phyloP scores from a whole-genome alignment of 2,329 filamentous ascomycete species.

The Trichoderma hamatum region DNA sequence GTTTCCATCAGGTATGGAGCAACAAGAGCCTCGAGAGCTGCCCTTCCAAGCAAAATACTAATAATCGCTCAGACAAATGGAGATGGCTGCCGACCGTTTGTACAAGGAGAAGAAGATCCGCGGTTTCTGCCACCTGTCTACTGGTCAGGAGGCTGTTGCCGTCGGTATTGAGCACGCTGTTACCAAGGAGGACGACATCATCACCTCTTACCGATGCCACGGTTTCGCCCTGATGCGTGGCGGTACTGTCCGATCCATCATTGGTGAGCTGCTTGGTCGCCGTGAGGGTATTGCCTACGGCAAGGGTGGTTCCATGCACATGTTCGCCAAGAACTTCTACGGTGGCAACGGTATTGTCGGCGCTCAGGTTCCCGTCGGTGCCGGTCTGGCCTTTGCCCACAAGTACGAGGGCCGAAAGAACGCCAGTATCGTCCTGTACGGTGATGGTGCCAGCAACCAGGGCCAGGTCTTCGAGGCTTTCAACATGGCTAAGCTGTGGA shows the following conservation, averaged over 20 bases:
- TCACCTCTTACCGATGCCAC: constrained; percentile 99
- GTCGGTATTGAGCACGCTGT: constrained; percentile 97
- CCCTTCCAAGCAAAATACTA: constrained; percentile 30
- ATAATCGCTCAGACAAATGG: constrained; percentile 78
- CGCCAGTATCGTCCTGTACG: constrained; percentile 87
- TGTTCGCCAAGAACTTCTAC: constrained; percentile 98
- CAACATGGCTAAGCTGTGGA: constrained; percentile 99
- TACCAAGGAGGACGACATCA: constrained; percentile 87
- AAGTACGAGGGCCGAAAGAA: constrained; percentile 89
- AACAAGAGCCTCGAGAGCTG: not conserved
- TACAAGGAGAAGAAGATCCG: constrained; percentile 99
- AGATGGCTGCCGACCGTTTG: constrained; percentile 97
- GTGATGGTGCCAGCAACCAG: constrained; percentile 98
- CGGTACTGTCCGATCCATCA: constrained; percentile 85
- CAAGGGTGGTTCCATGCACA: constrained; percentile 99
- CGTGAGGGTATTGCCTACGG: constrained; percentile 97
- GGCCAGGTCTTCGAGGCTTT: constrained; percentile 99
- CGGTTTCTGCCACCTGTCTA: constrained; percentile 98
- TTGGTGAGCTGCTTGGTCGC: constrained; percentile 92
- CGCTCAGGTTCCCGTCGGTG: constrained; percentile 95
- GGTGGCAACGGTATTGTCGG: constrained; percentile 99
- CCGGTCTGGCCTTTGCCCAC: constrained; percentile 94
- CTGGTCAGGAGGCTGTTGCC: constrained; percentile 95
- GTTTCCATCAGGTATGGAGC: constrained; percentile 78
- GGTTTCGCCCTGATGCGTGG: constrained; percentile 97